Percentiles rank a stretch among this genome's conserved stretches.
These are phyloP conservation scores for Hypoxylon sp. DNA, from an alignment of 2,329 filamentous ascomycete genomes.

Conservation along the genomic window DNA sequence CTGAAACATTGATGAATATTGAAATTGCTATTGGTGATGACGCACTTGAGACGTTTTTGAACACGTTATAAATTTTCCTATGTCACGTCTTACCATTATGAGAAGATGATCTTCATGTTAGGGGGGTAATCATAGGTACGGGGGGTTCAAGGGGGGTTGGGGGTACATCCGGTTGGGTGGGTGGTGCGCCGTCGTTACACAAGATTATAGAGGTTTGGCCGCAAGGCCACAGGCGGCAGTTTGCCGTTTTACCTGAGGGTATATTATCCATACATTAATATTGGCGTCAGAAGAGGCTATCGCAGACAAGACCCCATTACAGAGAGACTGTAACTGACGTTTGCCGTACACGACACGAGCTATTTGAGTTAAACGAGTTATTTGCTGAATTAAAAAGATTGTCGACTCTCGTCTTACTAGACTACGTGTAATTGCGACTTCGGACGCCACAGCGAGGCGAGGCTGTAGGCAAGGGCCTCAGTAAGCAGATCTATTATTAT, in stretches of 20 bases:
- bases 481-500: constrained; percentile 6
- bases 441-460: constrained; percentile 22
- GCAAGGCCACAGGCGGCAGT: constrained; percentile 33
- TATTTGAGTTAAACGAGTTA: neutral
- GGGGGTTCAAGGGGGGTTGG: constrained; percentile 32
- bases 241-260: constrained; percentile 10
- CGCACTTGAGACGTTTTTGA: constrained; percentile 1
- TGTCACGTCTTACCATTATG: constrained; percentile 36
- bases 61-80: constrained; percentile 13
- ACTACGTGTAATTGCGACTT: constrained; percentile 20
- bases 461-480: constrained; percentile 17
- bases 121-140: constrained; percentile 32
- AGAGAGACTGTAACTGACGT: neutral
- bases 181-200: constrained; percentile 37
- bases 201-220: constrained; percentile 33
- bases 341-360: neutral
- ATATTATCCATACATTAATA: constrained; percentile 1
- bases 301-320: neutral
- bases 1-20: constrained; percentile 18
- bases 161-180: constrained; percentile 39
- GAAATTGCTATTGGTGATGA: neutral
- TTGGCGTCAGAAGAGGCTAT: neutral
- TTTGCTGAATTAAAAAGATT: constrained; percentile 7
- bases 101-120: constrained; percentile 40
- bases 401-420: constrained; percentile 26